Evolutionary conservation across 805 yeast species (phyloP).

Genomic region (Sungouiella thailandica): DNA sequence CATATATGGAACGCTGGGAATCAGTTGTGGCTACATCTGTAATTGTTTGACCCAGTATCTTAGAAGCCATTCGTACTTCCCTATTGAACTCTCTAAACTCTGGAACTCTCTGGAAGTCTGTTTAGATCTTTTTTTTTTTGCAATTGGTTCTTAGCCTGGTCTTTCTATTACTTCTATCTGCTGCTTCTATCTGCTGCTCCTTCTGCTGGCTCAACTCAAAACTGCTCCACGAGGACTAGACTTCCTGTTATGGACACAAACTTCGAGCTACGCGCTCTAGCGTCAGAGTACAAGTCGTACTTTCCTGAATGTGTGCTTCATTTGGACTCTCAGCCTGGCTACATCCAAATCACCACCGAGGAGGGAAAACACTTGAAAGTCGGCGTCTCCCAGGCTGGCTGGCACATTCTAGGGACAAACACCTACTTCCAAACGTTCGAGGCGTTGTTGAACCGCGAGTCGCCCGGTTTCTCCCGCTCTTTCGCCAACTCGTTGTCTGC

Average conservation of each 20-base stretch:
- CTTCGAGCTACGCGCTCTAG: slow-evolving; percentile 5
- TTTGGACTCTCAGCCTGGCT: neutral
- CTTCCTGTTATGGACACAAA: slow-evolving; percentile 3
- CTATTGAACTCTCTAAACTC: no score
- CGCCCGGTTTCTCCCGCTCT: slow-evolving; percentile 9
- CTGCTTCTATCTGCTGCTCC: no score
- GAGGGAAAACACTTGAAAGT: slow-evolving; percentile 6
- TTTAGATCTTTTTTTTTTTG: no score
- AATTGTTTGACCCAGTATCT: neutral
- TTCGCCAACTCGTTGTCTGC: slow-evolving; percentile 10
- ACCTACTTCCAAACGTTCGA: slow-evolving; percentile 12
- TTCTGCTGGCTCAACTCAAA: no score
- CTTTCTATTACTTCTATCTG: no score
- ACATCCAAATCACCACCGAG: slow-evolving; percentile 6
- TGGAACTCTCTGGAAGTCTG: no score
- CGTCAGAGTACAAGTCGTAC: slow-evolving; percentile 9
- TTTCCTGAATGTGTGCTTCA: slow-evolving; percentile 5
- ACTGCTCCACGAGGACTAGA: no score
- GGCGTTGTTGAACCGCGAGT: slow-evolving; percentile 11
- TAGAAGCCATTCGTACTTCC: no score
- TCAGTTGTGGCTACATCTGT: slow-evolving; percentile 19
- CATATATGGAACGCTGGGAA: slow-evolving; percentile 18
- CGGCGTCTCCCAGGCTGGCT: slow-evolving; percentile 9
- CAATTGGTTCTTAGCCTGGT: no score
- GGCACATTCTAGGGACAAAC: slow-evolving; percentile 6